Conservation (phyloP, 345 rosid species). For the Arabidopsis arenosa region DNA sequence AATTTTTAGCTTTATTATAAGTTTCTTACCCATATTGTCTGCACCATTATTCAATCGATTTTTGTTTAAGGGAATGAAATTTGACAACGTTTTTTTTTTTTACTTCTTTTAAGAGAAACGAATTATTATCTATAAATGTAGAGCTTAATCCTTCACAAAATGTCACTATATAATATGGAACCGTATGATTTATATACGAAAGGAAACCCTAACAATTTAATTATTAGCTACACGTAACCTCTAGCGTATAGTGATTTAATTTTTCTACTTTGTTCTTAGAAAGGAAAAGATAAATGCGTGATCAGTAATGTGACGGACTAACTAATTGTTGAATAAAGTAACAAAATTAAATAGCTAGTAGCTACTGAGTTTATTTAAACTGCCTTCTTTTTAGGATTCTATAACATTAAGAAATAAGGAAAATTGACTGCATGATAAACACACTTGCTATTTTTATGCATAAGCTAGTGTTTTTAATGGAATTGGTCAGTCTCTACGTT, state of each 20-base stretch:
- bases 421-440: slow-evolving; percentile 6
- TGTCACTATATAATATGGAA: not conserved
- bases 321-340: slow-evolving; percentile 19
- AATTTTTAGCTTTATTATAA: not conserved
- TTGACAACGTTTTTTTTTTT: not conserved
- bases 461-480: not conserved
- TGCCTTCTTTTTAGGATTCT: not conserved
- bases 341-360: not conserved
- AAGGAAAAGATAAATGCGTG: slow-evolving; percentile 18
- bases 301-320: slow-evolving; percentile 28
- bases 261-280: slow-evolving; percentile 18
- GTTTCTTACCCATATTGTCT: not conserved
- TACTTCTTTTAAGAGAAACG: slow-evolving; percentile 2
- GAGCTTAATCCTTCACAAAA: too few relatives aligned
- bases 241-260: slow-evolving; percentile 24
- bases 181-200: slow-evolving; percentile 20
- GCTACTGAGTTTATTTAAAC: not conserved
- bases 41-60: not conserved
- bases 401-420: not conserved
- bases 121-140: not conserved
- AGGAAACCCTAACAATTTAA: slow-evolving; percentile 2
- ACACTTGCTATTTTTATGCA: slow-evolving; percentile 16
- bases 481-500: slow-evolving; percentile 17
- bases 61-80: not conserved
- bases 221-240: slow-evolving; percentile 31